These are phyloP conservation scores for Talaromyces sp. DNA, from an alignment of 2,329 filamentous ascomycete species.

Conservation along the genomic window DNA sequence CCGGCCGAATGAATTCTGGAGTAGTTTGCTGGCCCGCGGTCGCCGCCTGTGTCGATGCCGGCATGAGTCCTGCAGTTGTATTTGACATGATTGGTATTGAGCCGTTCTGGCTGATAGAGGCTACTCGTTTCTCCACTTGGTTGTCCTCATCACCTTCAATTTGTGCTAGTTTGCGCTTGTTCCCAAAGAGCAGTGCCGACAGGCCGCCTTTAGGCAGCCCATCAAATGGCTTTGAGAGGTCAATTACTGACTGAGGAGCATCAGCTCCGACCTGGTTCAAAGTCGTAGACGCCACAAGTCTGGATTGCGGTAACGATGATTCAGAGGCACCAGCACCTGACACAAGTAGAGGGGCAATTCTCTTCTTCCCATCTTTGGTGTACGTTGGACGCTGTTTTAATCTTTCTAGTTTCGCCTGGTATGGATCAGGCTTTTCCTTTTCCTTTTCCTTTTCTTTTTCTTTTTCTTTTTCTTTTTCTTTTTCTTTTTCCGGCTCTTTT, in stretches of 20 bases:
- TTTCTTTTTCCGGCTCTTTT: conserved; percentile 35
- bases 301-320: conserved; percentile 83
- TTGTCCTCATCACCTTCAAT: conserved; percentile 73
- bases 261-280: conserved; percentile 64
- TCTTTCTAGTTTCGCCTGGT: conserved; percentile 59
- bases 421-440: conserved; percentile 50
- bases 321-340: conserved; percentile 83
- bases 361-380: conserved; percentile 95
- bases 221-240: conserved; percentile 91
- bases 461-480: conserved; percentile 12
- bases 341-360: conserved; percentile 86
- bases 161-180: conserved; percentile 78
- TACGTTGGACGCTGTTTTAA: conserved; percentile 91
- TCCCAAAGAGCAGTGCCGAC: conserved; percentile 80
- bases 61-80: conserved; percentile 72
- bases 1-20: conserved; percentile 82
- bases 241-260: conserved; percentile 75
- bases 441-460: conserved; percentile 38
- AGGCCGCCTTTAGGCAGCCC: conserved; percentile 87
- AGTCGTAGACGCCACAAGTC: conserved; percentile 73
- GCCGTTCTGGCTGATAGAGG: conserved; percentile 60
- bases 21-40: conserved; percentile 63
- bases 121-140: conserved; percentile 57
- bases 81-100: conserved; percentile 73
- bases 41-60: conserved; percentile 62